Percentiles rank a stretch among this genome's conserved stretches.
Conservation (phyloP, 352 stramenopile genomes). For the Phytophthora niederhauseri region DNA sequence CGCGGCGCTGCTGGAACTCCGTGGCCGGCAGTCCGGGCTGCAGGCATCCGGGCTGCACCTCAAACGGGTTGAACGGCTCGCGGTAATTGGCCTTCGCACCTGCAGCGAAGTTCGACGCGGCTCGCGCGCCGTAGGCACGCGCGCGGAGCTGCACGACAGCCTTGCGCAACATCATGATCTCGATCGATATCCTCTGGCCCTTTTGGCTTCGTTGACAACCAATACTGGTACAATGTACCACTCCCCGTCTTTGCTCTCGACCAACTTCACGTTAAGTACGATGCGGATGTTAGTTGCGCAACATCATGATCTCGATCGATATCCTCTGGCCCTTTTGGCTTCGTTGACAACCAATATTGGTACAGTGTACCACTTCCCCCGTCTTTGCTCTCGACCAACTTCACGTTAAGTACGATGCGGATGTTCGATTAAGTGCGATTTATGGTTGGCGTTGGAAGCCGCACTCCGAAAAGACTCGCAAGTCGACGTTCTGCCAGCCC, state of each 20-base stretch:
- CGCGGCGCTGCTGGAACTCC: conserved; percentile 71
- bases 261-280: too few relatives aligned
- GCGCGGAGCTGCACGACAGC: conserved; percentile 1
- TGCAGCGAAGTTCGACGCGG: conserved; percentile 40
- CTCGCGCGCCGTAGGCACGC: conserved; percentile 13
- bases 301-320: conserved; percentile 12
- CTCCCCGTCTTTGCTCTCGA: too few relatives aligned
- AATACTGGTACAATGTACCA: background rate
- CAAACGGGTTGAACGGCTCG: conserved; percentile 53
- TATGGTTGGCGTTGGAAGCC: conserved; percentile 32
- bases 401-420: background rate
- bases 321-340: background rate
- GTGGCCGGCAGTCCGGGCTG: conserved; percentile 58
- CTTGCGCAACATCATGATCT: conserved; percentile 26
- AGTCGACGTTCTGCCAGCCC: conserved; percentile 21
- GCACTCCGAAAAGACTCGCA: background rate
- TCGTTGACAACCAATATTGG: background rate
- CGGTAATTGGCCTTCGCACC: conserved; percentile 27
- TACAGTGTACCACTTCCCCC: background rate
- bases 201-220: background rate
- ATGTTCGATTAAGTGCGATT: conserved; percentile 21
- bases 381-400: background rate
- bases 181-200: background rate
- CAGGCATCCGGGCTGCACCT: conserved; percentile 49
- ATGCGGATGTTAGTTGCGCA: too few relatives aligned